Evolutionary conservation across 371 early-diverging fungal genomes (phyloP), one percentile per base, ranked within the genome.

Genomic region (Dinochytrium kinnereticum): DNA sequence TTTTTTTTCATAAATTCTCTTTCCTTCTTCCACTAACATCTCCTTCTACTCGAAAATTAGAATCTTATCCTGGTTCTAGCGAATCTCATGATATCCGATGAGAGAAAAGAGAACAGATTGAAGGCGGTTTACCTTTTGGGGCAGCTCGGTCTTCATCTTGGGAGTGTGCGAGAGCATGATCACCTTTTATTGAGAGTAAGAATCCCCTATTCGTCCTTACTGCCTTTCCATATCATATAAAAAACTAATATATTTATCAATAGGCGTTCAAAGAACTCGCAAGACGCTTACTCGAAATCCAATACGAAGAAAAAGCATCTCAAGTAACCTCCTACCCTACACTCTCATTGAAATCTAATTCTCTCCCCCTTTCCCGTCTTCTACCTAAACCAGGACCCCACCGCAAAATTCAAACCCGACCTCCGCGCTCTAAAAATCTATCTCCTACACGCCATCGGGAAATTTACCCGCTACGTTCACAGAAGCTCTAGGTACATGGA

Each of bases 41-140:
- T n/a, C n/a, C n/a, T n/a, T n/a, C n/a, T n/a, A n/a, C 31, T 49
- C 24, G 24, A 39, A 24, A 24, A 7, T 5, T 51, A 81, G 80
- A 82, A 80, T 37, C 59, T 85, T 1, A 40, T 83, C 24, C 66
- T 68, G 0, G 75, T 81, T n/a, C 70, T 86, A 24, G 68, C 81
- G 17, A 81, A 82, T 59, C 59, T 81, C 1, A 81, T 81, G 75
- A 69, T 80, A 10, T 82, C 84, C 0, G 87, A 86, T 69, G 83
- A 83, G 51, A 66, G 85, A 21, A 59, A 39, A n/a, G 87, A 86
- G 69, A 86, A 86, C 66, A 68, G 84, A 3, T 69, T 84, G 38
- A 86, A 85, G 61, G 83, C 87, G 1, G 79, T 84, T 0, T 86
- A 80, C 66, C 69, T 86, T 2, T 40, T 86, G 26, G 87, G 83